phyloP scores from a whole-genome alignment of 495 filamentous ascomycete species.

The Astrothelium macrocarpum region DNA sequence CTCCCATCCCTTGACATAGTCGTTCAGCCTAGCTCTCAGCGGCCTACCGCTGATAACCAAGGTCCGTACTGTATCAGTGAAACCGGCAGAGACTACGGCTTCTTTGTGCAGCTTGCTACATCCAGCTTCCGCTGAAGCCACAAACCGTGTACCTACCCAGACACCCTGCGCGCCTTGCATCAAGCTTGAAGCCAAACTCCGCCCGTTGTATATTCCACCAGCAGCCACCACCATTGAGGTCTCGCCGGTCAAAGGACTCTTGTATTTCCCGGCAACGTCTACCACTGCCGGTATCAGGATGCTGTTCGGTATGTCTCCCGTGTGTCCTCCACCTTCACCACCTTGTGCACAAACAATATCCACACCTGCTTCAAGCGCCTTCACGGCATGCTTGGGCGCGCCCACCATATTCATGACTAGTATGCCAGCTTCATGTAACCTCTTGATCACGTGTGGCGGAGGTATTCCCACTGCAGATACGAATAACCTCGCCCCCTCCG shows the following conservation, averaged over 20 bases:
- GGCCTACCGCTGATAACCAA: slow-evolving; percentile 72
- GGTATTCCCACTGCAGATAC: slow-evolving; percentile 78
- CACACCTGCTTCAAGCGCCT: slow-evolving; percentile 69
- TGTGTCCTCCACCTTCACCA: slow-evolving; percentile 36
- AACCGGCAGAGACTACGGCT: slow-evolving; percentile 64
- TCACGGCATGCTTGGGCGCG: slow-evolving; percentile 73
- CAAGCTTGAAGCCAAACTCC: slow-evolving; percentile 33
- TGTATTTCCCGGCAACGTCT: slow-evolving; percentile 35
- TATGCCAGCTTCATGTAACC: slow-evolving; percentile 64
- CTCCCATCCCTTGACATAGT: slow-evolving; percentile 74
- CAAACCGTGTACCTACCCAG: slow-evolving; percentile 66
- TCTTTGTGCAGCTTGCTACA: slow-evolving; percentile 70
- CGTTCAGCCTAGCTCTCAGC: slow-evolving; percentile 69
- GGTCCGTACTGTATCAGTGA: slow-evolving; percentile 66
- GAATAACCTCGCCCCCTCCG: slow-evolving; percentile 68
- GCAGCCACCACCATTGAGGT: slow-evolving; percentile 35
- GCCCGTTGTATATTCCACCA: slow-evolving; percentile 34
- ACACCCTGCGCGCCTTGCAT: slow-evolving; percentile 35
- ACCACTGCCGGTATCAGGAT: slow-evolving; percentile 37
- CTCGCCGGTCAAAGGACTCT: slow-evolving; percentile 34
- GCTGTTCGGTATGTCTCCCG: slow-evolving; percentile 34
- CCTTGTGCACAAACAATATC: slow-evolving; percentile 64
- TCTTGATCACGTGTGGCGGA: slow-evolving; percentile 54
- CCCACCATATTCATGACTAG: slow-evolving; percentile 96
- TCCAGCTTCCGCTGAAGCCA: slow-evolving; percentile 66